Evolutionary conservation across 2,329 filamentous ascomycete genomes (phyloP).

Genomic region (Cytospora schulzeri): DNA sequence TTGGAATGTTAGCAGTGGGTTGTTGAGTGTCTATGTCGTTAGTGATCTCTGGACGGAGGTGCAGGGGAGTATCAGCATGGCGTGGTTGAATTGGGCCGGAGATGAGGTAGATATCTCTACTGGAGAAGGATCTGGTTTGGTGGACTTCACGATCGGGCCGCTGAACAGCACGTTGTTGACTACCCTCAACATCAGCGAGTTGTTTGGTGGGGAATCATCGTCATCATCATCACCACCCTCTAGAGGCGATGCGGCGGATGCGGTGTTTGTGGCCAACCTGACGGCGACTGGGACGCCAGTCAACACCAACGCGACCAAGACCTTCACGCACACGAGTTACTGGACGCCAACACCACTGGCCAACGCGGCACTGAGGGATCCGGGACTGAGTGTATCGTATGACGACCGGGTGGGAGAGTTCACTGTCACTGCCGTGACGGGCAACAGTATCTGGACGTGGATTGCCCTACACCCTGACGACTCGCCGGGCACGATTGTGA

Average conservation of each 20-base stretch:
- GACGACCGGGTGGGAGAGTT: constrained; percentile 40
- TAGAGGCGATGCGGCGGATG: constrained; percentile 22
- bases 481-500: constrained; percentile 45
- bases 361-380: constrained; percentile 50
- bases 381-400: constrained; percentile 40
- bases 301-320: constrained; percentile 43
- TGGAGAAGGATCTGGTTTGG: constrained; percentile 36
- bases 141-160: constrained; percentile 48
- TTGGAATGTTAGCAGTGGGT: constrained; percentile 52
- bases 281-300: constrained; percentile 48
- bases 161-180: constrained; percentile 51
- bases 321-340: constrained; percentile 53
- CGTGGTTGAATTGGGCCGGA: constrained; percentile 55
- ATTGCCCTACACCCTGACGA: constrained; percentile 48
- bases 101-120: constrained; percentile 37
- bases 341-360: constrained; percentile 51
- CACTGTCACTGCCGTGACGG: constrained; percentile 48
- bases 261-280: constrained; percentile 44
- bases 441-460: constrained; percentile 58
- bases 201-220: constrained; percentile 10
- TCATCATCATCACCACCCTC: too few species aligned
- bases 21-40: constrained; percentile 56
- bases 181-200: constrained; percentile 22
- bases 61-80: constrained; percentile 48
- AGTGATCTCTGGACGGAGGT: constrained; percentile 58